A percentile compares a stretch with the other conserved stretches of the same genome.
phyloP scores from a whole-genome alignment of 352 stramenopile genomes.

The Globisporangium middletonii region DNA sequence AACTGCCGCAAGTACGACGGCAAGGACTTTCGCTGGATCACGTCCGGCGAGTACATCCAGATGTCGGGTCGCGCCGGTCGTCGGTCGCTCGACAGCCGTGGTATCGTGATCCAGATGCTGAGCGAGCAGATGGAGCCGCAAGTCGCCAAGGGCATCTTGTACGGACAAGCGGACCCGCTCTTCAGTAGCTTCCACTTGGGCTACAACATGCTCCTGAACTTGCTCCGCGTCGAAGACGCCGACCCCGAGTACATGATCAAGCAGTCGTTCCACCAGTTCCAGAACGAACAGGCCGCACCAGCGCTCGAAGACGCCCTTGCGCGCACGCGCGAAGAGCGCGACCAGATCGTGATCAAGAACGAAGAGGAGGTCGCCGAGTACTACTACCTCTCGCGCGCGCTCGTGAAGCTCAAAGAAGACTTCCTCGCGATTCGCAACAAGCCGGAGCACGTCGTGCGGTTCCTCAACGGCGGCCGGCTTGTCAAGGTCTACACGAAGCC shows the following conservation, averaged over 20 bases:
- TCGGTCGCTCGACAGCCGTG: conserved; percentile 95
- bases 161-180: conserved; percentile 64
- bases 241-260: conserved; percentile 98
- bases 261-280: conserved; percentile 96
- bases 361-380: conserved; percentile 87
- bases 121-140: conserved; percentile 98
- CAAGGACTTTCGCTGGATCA: conserved; percentile 95
- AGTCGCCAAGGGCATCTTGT: conserved; percentile 93
- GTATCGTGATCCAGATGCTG: conserved; percentile 99
- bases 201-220: conserved; percentile 99
- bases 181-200: conserved; percentile 94
- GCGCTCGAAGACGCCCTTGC: conserved; percentile 75
- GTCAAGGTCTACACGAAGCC: conserved; percentile 73
- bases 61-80: conserved; percentile 97
- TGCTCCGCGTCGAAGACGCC: conserved; percentile 96
- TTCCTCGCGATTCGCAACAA: conserved; percentile 91
- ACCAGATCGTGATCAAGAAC: conserved; percentile 88
- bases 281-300: conserved; percentile 80
- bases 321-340: conserved; percentile 71
- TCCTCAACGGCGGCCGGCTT: conserved; percentile 92
- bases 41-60: conserved; percentile 92
- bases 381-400: conserved; percentile 87
- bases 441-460: conserved; percentile 90
- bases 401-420: conserved; percentile 90
- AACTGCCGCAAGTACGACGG: conserved; percentile 96